Evolutionary conservation across 2,329 filamentous ascomycete genomes (phyloP).

Genomic region (Venturia asperata): DNA sequence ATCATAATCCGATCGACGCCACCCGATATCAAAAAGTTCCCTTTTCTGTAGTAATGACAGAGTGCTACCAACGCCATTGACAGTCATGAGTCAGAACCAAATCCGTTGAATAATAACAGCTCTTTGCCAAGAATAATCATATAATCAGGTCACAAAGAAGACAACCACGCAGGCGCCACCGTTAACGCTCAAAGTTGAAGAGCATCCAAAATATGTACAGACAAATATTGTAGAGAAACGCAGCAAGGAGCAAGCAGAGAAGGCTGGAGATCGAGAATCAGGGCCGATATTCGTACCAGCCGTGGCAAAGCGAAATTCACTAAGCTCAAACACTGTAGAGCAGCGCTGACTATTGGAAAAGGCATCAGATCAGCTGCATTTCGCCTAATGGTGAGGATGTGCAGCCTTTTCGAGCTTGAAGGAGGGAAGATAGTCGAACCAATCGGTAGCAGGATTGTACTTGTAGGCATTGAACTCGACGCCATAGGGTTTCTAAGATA

Average conservation of each 20-base stretch:
- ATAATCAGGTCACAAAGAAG: neutral
- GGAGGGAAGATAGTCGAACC: conserved; percentile 80
- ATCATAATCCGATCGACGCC: neutral
- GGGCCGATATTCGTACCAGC: neutral
- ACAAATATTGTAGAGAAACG: neutral
- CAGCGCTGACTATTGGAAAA: neutral
- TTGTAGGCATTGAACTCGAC: conserved; percentile 94
- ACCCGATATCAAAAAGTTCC: neutral
- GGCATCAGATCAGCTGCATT: neutral
- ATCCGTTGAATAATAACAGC: neutral
- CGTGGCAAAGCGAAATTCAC: neutral
- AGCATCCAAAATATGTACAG: neutral
- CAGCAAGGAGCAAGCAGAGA: neutral
- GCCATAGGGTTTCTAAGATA: conserved; percentile 71
- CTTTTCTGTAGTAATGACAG: conserved; percentile 7
- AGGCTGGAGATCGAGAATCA: neutral
- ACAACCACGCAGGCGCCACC: neutral
- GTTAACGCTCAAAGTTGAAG: conserved; percentile 4
- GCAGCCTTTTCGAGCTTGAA: conserved; percentile 34
- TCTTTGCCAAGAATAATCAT: neutral
- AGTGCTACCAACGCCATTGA: conserved; percentile 4
- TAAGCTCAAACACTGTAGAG: neutral
- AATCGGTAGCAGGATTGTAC: conserved; percentile 69
- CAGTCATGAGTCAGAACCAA: neutral
- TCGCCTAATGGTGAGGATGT: conserved; percentile 14